Evolutionary conservation across 164 flowering plant genomes (phyloP).

Genomic region (Piper longum): DNA sequence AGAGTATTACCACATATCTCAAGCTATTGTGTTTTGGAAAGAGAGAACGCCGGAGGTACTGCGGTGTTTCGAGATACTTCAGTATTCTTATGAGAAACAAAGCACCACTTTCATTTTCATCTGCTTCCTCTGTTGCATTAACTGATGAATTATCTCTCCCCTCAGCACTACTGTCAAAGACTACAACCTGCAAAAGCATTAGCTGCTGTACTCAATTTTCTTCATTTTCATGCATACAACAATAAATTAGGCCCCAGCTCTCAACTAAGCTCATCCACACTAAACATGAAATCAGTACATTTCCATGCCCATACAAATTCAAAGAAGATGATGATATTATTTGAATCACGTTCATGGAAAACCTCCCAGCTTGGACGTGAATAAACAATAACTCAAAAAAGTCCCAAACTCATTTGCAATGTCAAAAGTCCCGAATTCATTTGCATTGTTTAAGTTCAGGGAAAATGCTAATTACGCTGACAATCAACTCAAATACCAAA

Average conservation of each 20-base stretch:
- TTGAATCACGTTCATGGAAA: neutral
- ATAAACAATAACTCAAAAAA: neutral
- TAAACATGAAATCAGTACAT: neutral
- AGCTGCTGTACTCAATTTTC: neutral
- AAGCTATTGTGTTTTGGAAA: slow-evolving; percentile 68
- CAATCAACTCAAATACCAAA: no score
- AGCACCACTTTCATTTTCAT: slow-evolving; percentile 57
- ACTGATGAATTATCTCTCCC: slow-evolving; percentile 21
- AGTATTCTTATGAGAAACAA: slow-evolving; percentile 67
- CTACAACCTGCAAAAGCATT: slow-evolving; percentile 40
- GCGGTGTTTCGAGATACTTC: slow-evolving; percentile 94
- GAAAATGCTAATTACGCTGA: no score
- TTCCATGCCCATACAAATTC: neutral
- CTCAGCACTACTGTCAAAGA: slow-evolving; percentile 53
- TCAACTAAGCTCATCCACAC: neutral
- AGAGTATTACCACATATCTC: slow-evolving; percentile 60
- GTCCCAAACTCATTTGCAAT: neutral
- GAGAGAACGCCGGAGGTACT: slow-evolving; percentile 67
- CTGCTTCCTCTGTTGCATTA: slow-evolving; percentile 16
- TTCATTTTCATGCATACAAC: neutral
- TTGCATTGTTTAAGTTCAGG: no score
- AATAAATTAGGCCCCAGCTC: neutral
- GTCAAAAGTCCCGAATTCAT: no score
- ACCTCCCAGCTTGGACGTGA: neutral
- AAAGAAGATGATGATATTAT: neutral